phyloP scores from a whole-genome alignment of 2,329 filamentous ascomycete genomes.

The Parastagonospora nodorum region DNA sequence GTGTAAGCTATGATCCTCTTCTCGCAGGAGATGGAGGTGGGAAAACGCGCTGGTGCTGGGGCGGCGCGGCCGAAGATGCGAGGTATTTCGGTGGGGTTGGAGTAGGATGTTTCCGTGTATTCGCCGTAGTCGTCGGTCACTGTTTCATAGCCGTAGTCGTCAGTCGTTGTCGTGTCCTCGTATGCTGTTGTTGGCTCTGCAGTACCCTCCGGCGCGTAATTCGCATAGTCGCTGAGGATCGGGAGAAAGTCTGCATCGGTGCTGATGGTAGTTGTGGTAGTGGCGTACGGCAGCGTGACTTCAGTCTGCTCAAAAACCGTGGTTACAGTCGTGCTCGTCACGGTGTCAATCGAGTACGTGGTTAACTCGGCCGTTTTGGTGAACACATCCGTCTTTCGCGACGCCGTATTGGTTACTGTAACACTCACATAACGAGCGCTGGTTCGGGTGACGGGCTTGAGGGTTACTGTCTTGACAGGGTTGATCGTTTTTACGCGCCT shows the following conservation, averaged over 20 bases:
- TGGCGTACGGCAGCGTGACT: neutral
- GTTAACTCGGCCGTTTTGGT: neutral
- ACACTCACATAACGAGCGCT: neutral
- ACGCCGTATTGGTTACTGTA: neutral
- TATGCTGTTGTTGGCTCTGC: neutral
- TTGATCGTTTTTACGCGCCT: neutral
- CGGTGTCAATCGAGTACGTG: neutral
- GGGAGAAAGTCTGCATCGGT: neutral
- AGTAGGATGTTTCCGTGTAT: neutral
- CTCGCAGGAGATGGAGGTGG: neutral
- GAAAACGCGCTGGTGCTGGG: neutral
- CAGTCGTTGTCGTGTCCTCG: no score
- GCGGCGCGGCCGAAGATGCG: neutral
- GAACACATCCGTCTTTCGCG: neutral
- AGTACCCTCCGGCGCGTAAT: neutral
- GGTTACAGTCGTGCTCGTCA: neutral
- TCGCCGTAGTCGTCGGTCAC: neutral
- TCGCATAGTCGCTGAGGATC: neutral
- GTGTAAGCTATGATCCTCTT: neutral
- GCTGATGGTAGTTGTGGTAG: neutral
- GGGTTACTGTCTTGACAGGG: neutral
- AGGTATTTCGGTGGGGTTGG: neutral
- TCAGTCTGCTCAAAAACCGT: neutral
- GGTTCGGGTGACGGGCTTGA: neutral
- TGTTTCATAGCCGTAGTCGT: neutral